Base-by-base conservation (phyloP, 2,329 filamentous ascomycete species). In the Lachnum nothofagi region DNA sequence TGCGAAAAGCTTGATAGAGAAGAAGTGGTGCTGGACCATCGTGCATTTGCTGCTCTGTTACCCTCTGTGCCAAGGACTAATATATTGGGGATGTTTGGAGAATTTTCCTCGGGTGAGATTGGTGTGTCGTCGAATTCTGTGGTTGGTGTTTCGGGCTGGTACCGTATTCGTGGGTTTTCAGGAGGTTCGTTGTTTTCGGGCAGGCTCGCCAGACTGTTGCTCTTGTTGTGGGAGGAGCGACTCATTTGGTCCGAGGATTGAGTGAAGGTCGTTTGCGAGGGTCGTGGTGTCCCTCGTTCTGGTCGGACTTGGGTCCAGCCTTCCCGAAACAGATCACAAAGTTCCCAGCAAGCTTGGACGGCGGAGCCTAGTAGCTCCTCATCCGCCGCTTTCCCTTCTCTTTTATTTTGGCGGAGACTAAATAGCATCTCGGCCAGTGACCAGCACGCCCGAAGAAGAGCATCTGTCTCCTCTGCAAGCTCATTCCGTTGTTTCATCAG, bases 111-210 rank as follows among this genome's bases (percentile, higher is more conserved):
- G 0, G 86, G 86, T 0, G 90, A 94, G 37, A 89, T 80, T 3
- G 88, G 84, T 0, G 86, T 89, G 63, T 97, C 91, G 66, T 96
- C 91, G 60, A 96, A 96, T 58, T 96, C 90, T 4, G 91, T 97
- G 0, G 91, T 91, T 0, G 91, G 91, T 0, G 91, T 97, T 69
- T 97, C 91, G 1, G 91, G 91, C 4, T 83, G 77, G 2, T 58
- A 60, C 45, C 49, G 52, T 29, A 52, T 55, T 10, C 53, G 51
- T 3, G 51, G 35, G 42, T 55, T 46, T 17, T 58, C 54, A 14
- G 54, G 49, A 19, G 56, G 69, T 62, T 62, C 58, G 73, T 65
- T 64, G 71, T 72, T 72, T 51, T 79, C 71, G 17, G 67, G 61
- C 8, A 72, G 56, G 42, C 72, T 73, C 60, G 77, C 76, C 35